Conservation (phyloP, 2,329 filamentous ascomycete genomes). For the Fusarium coffeatum region DNA sequence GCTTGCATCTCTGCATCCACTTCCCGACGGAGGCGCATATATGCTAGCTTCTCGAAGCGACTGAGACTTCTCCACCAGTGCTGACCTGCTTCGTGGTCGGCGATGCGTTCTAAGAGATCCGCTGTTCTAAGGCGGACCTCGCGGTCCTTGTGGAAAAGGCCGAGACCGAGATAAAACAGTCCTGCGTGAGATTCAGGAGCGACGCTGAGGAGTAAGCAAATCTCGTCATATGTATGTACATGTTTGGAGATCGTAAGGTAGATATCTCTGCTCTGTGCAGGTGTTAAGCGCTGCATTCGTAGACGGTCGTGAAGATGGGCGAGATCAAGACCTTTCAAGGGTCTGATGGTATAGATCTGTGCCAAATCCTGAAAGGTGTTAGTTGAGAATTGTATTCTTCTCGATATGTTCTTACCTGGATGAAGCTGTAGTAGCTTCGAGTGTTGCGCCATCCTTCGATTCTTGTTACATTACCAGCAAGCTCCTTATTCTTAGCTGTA, state of each 20-base stretch:
- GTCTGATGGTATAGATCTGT: conserved; percentile 71
- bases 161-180: conserved; percentile 89
- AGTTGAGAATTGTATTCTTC: conserved; percentile 3
- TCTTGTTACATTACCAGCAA: conserved; percentile 89
- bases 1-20: conserved; percentile 63
- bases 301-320: conserved; percentile 94
- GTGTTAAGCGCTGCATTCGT: conserved; percentile 80
- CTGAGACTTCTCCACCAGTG: conserved; percentile 93
- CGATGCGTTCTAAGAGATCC: conserved; percentile 83
- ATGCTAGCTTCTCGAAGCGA: conserved; percentile 88
- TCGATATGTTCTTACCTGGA: conserved; percentile 69
- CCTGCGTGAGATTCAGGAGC: conserved; percentile 88
- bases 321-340: conserved; percentile 84
- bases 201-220: conserved; percentile 84
- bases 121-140: conserved; percentile 83
- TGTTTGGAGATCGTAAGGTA: conserved; percentile 83
- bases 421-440: conserved; percentile 93
- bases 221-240: conserved; percentile 84
- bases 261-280: conserved; percentile 81
- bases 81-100: conserved; percentile 87
- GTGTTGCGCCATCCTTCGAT: conserved; percentile 98
- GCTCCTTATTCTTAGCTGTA: conserved; percentile 80
- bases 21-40: conserved; percentile 79
- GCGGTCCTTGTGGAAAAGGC: conserved; percentile 88
- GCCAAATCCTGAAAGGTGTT: conserved; percentile 68